Evolutionary conservation across 129 eudicot species (phyloP).

Genomic region (Pulicaria dysenterica): DNA sequence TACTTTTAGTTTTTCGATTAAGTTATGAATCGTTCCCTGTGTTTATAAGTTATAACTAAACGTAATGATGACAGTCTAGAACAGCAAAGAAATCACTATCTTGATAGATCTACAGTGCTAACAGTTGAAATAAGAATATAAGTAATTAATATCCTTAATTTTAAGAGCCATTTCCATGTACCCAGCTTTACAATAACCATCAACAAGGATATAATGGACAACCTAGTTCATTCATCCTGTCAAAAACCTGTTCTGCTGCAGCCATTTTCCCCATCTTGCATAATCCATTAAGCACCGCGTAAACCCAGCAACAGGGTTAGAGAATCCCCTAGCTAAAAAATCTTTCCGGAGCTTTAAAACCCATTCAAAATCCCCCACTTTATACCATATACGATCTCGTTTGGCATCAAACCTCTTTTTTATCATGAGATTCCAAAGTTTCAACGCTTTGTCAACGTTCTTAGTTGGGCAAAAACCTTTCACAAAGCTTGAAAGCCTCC

Average conservation of each 20-base stretch:
- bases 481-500: constrained; percentile 60
- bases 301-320: constrained; percentile 44
- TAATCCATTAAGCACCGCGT: constrained; percentile 76
- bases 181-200: constrained; percentile 74
- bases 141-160: constrained; percentile 50
- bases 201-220: constrained; percentile 72
- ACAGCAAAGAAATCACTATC: too few relatives aligned
- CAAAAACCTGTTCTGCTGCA: constrained; percentile 67
- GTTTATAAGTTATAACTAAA: too few relatives aligned
- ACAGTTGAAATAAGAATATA: too few relatives aligned
- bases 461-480: constrained; percentile 66
- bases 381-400: constrained; percentile 71
- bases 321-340: constrained; percentile 53
- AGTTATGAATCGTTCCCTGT: too few relatives aligned
- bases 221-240: constrained; percentile 57
- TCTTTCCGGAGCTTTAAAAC: constrained; percentile 76
- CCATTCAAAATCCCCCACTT: constrained; percentile 48
- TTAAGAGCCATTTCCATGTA: constrained; percentile 57
- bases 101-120: too few relatives aligned
- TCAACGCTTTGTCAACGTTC: constrained; percentile 61
- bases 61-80: too few relatives aligned
- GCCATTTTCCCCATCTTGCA: constrained; percentile 76
- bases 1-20: too few relatives aligned
- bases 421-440: constrained; percentile 69
- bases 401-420: constrained; percentile 61